These are phyloP conservation scores for Camelina sativa DNA, from an alignment of 345 rosid species.

Conservation along the genomic window DNA sequence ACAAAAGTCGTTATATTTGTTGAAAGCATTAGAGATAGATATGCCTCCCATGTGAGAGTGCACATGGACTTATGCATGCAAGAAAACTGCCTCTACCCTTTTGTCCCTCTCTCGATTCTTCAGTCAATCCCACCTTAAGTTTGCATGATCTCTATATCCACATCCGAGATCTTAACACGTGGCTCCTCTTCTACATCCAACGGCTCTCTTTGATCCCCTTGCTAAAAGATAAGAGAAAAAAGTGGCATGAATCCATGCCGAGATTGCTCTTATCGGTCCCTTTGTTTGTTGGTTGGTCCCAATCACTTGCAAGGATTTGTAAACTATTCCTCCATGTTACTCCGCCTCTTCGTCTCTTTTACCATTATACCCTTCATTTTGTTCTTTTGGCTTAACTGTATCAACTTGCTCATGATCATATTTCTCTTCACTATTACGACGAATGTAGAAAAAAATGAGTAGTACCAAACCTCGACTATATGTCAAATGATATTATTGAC, in stretches of 20 bases:
- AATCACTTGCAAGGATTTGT: constrained; percentile 31
- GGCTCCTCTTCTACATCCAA: constrained; percentile 24
- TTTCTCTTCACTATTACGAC: neutral
- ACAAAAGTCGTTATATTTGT: constrained; percentile 34
- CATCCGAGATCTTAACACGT: constrained; percentile 28
- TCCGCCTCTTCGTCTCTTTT: constrained; percentile 6
- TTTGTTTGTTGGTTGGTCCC: constrained; percentile 36
- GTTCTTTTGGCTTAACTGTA: constrained; percentile 4
- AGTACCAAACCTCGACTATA: neutral
- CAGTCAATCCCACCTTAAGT: constrained; percentile 31
- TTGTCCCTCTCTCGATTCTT: constrained; percentile 28
- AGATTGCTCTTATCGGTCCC: constrained; percentile 35
- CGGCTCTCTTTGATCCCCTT: constrained; percentile 31
- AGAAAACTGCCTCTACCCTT: constrained; percentile 35
- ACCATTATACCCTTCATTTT: constrained; percentile 23
- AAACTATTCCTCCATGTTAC: constrained; percentile 39
- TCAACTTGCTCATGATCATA: neutral
- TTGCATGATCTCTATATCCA: constrained; percentile 32
- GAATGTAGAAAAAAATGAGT: neutral
- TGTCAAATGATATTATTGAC: constrained; percentile 1
- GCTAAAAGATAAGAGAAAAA: constrained; percentile 32
- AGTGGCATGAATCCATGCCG: constrained; percentile 27
- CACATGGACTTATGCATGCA: constrained; percentile 42
- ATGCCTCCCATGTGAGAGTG: constrained; percentile 39
- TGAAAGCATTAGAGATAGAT: constrained; percentile 31